These are phyloP conservation scores for Artomyces pyxidatus DNA, from an alignment of 768 basidiomycete species.

Conservation along the genomic window DNA sequence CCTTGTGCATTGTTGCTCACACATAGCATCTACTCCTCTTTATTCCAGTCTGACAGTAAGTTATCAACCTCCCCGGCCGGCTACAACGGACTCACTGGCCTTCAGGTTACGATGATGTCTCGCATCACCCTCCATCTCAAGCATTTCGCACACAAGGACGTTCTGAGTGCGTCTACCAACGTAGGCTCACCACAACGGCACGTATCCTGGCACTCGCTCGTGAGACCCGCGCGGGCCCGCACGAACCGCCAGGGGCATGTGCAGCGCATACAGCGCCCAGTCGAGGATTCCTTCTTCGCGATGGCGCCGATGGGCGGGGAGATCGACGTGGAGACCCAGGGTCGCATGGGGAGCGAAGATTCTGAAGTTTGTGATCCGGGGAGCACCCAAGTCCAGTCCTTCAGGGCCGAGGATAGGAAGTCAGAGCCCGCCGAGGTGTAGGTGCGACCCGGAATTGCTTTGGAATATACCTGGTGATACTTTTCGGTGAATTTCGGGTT, in stretches of 20 bases:
- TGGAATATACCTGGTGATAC: too few species aligned
- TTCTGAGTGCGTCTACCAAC: not conserved
- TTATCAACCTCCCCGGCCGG: not conserved
- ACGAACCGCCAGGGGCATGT: not conserved
- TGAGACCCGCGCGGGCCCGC: not conserved
- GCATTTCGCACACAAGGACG: not conserved
- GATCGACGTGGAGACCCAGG: not conserved
- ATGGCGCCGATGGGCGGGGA: not conserved
- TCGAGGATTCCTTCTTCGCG: not conserved
- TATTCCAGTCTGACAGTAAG: not conserved
- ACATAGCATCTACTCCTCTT: not conserved
- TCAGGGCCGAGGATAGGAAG: too few species aligned
- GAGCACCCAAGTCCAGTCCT: too few species aligned
- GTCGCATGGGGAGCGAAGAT: too few species aligned
- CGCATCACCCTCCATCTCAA: constrained; percentile 53
- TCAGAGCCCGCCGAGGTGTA: too few species aligned
- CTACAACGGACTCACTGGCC: not conserved
- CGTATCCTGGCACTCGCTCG: not conserved
- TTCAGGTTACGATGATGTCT: constrained; percentile 58
- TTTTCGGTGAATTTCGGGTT: too few species aligned
- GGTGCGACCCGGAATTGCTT: too few species aligned
- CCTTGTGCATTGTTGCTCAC: not conserved
- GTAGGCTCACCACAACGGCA: not conserved
- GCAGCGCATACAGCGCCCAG: not conserved
- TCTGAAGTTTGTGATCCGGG: too few species aligned